phyloP scores from a whole-genome alignment of 805 yeast genomes.

The Pichia insulana region DNA sequence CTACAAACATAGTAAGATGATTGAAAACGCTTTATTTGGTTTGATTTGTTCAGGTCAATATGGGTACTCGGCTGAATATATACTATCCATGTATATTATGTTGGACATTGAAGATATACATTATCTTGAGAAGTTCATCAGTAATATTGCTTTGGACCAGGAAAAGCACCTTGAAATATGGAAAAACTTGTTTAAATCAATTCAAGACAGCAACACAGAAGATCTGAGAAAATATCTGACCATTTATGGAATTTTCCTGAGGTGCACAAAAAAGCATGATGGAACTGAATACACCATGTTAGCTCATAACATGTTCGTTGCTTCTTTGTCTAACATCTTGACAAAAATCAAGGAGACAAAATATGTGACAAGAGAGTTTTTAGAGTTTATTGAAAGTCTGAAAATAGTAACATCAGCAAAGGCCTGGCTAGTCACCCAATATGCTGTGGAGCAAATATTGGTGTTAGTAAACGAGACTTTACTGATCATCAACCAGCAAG shows the following conservation, averaged over 20 bases:
- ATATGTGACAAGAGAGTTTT: not conserved
- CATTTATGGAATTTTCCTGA: constrained; percentile 1
- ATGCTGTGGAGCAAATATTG: constrained; percentile 45
- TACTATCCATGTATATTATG: constrained; percentile 20
- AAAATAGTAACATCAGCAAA: constrained; percentile 39
- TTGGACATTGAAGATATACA: constrained; percentile 5
- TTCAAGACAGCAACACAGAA: not conserved
- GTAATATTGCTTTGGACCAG: not conserved
- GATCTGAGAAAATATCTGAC: constrained; percentile 5
- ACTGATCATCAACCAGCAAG: too few species aligned
- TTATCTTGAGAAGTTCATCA: constrained; percentile 5
- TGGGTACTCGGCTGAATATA: constrained; percentile 12
- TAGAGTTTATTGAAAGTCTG: constrained; percentile 24
- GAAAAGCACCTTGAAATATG: not conserved
- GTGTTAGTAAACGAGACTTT: constrained; percentile 1
- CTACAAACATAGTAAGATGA: not conserved
- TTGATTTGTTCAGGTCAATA: constrained; percentile 9
- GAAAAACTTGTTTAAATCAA: constrained; percentile 5
- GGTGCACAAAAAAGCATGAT: constrained; percentile 2
- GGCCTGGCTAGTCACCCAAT: constrained; percentile 57
- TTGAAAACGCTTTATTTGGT: constrained; percentile 13
- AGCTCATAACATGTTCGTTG: constrained; percentile 1
- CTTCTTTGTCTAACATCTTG: constrained; percentile 7
- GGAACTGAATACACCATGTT: not conserved
- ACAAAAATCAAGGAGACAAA: not conserved